Evolutionary conservation across 2,329 filamentous ascomycete species (phyloP).

Genomic region (Coniochaeta hoffmannii): DNA sequence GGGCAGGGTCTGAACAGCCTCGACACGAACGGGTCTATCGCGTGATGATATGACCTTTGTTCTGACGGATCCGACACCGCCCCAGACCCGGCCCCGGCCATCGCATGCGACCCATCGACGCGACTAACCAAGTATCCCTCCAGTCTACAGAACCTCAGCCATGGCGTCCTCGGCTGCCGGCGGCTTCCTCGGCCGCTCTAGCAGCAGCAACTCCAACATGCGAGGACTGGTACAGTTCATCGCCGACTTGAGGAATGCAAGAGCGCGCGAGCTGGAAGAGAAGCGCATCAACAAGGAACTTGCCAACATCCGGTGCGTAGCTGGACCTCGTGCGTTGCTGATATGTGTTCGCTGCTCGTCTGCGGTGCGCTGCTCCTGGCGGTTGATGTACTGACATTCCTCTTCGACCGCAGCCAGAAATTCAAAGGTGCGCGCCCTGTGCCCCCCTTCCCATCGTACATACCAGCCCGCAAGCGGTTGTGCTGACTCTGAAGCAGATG

Average conservation of each 20-base stretch:
- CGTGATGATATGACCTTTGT: background rate
- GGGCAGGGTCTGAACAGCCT: background rate
- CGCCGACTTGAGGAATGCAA: constrained; percentile 88
- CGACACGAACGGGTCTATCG: background rate
- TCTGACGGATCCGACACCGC: background rate
- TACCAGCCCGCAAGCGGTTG: background rate
- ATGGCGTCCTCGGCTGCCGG: constrained; percentile 48
- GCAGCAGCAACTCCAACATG: constrained; percentile 60
- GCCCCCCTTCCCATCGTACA: constrained; percentile 2
- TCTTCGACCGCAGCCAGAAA: constrained; percentile 58
- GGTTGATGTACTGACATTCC: constrained; percentile 4
- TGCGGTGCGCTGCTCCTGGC: too few relatives aligned
- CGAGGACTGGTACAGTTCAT: constrained; percentile 95
- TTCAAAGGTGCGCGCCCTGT: constrained; percentile 70
- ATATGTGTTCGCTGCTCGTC: background rate
- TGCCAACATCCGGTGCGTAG: constrained; percentile 76
- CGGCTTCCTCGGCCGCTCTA: constrained; percentile 60
- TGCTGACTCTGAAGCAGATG: constrained; percentile 47
- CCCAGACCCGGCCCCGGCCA: background rate
- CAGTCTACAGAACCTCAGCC: constrained; percentile 12
- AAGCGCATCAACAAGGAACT: constrained; percentile 99
- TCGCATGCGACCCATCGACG: background rate
- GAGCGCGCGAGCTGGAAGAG: constrained; percentile 92
- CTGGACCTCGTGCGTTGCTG: background rate
- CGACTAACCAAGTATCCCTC: background rate